Evolutionary conservation across 345 rosid genomes (phyloP), one percentile per base, ranked within the genome.

Genomic region (Eucalyptus rudis): DNA sequence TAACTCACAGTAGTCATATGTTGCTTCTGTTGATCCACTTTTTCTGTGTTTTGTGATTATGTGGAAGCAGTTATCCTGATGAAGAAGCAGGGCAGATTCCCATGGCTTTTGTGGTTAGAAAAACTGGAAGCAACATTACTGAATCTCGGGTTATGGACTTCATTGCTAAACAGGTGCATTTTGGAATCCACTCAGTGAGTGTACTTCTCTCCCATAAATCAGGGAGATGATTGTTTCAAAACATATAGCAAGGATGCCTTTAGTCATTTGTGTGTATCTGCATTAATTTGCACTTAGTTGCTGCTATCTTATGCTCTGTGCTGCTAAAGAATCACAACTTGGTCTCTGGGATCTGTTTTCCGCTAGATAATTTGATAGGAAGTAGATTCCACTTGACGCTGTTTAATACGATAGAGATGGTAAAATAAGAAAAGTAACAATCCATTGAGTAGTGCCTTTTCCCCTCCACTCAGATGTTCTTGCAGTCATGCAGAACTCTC

Each of bases 61-160:
- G 56, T 86, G 76, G 79, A n/a, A 33, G 87, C 93, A 97, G 99
- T 89, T 95, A 94, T 59, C 98, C 99, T 16, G 99, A 97, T 89
- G 98, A 95, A 94, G 99, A 94, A 89, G 98, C 96, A 52, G 99
- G 99, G 29, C 92, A 97, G 93, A 95, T 97, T 87, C 98, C 99
- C 43, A 96, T 97, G 98, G 99, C 98, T 43, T 97, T 91, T 88
- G 92, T 97, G 86, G 99, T 96, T 93, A 96, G 98, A 88, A 96
- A 93, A 90, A 93, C 94, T 50, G 97, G 97, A 87, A 93, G 94
- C 90, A 92, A 88, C 54, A 86, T 96, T 87, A 92, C 92, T 15
- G 97, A 89, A 49, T 93, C 94, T 58, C 93, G 96, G 89, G 79
- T 95, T 85, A 91, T 95, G 93, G 97, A 96, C 84, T 96, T 91